phyloP scores from a whole-genome alignment of 345 rosid species.

The Lumnitzera littorea region DNA sequence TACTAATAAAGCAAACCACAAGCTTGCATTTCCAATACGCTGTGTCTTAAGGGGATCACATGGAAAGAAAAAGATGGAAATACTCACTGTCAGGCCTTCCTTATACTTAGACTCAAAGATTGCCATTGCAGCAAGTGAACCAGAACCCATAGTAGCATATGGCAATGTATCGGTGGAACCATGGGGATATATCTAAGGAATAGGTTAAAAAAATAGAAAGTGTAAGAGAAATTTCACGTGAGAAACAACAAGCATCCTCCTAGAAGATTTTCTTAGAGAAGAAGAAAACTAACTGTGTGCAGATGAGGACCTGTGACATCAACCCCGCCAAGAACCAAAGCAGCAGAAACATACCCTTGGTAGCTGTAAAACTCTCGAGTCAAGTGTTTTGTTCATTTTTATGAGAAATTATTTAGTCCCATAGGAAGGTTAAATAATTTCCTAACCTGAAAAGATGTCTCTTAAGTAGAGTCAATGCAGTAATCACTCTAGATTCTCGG shows the following conservation, averaged over 20 bases:
- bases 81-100: slow-evolving; percentile 20
- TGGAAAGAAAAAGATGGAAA: neutral
- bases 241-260: neutral
- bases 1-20: too few relatives aligned
- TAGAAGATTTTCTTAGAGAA: neutral
- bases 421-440: neutral
- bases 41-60: too few relatives aligned
- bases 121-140: slow-evolving; percentile 25
- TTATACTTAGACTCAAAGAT: slow-evolving; percentile 20
- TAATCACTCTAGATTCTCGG: slow-evolving; percentile 19
- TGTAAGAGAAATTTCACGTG: neutral
- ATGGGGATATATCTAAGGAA: slow-evolving; percentile 20
- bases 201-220: neutral
- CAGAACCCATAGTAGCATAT: slow-evolving; percentile 25
- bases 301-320: slow-evolving; percentile 23
- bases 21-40: too few relatives aligned
- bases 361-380: slow-evolving; percentile 9
- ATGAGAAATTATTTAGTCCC: slow-evolving; percentile 4
- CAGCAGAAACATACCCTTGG: slow-evolving; percentile 19
- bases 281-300: slow-evolving; percentile 14
- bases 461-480: slow-evolving; percentile 18
- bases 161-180: slow-evolving; percentile 23
- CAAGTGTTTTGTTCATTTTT: neutral
- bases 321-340: slow-evolving; percentile 22
- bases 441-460: slow-evolving; percentile 17